Evolutionary conservation across 768 basidiomycete species (phyloP).

Genomic region (Mycena olivaceomarginata): DNA sequence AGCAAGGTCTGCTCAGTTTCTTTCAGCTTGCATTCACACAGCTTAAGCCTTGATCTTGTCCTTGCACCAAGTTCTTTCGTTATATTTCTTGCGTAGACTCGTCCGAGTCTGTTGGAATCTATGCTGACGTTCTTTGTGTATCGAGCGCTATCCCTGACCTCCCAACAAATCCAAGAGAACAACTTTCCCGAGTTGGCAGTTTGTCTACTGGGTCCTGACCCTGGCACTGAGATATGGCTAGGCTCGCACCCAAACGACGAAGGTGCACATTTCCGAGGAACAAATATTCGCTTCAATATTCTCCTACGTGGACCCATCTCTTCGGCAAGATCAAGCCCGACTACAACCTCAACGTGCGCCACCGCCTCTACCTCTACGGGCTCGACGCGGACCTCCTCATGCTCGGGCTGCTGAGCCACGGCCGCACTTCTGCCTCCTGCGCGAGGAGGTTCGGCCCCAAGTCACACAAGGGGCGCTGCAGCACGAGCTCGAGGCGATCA

Average conservation of each 20-base stretch:
- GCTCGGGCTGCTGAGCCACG: constrained; percentile 97
- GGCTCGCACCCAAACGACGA: constrained; percentile 98
- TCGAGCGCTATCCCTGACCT: constrained; percentile 99
- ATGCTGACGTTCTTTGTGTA: constrained; percentile 56
- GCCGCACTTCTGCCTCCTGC: constrained; percentile 98
- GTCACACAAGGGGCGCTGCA: constrained; percentile 73
- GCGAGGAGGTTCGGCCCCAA: constrained; percentile 97
- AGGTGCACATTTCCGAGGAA: constrained; percentile 97
- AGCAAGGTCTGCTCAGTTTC: constrained; percentile 69
- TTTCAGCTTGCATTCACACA: no score
- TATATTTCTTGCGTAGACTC: constrained; percentile 87
- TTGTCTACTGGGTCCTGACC: constrained; percentile 6
- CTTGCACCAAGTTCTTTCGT: constrained; percentile 89
- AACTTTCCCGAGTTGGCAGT: constrained; percentile 91
- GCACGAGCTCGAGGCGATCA: constrained; percentile 84
- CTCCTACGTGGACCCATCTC: constrained; percentile 95
- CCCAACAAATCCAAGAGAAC: constrained; percentile 98
- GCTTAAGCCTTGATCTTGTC: constrained; percentile 25
- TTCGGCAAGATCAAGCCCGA: constrained; percentile 98
- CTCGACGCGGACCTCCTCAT: constrained; percentile 99
- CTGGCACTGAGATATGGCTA: constrained; percentile 50
- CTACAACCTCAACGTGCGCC: constrained; percentile 97
- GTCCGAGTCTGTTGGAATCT: neutral
- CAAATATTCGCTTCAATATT: constrained; percentile 99
- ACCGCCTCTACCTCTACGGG: constrained; percentile 98